Percentiles rank a stretch among this genome's conserved stretches.
Evolutionary conservation across 345 rosid genomes (phyloP).

Genomic region (Clarkia xantiana): DNA sequence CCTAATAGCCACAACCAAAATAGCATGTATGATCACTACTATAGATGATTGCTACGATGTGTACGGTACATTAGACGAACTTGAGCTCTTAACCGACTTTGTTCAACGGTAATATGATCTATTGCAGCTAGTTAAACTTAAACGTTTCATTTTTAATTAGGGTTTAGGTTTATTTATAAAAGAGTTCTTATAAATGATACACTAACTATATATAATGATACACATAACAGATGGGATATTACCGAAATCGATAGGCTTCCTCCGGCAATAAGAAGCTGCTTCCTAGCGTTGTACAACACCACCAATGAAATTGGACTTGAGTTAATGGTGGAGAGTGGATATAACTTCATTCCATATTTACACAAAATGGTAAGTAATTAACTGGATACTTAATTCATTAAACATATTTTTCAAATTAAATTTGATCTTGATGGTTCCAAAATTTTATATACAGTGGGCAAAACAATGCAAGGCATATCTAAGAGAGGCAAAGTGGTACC

Average conservation of each 20-base stretch:
- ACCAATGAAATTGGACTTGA: conserved; percentile 9
- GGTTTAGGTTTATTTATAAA: background rate
- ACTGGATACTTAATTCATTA: too few species aligned
- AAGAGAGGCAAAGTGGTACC: conserved; percentile 12
- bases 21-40: conserved; percentile 1
- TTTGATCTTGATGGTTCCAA: too few species aligned
- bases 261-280: background rate
- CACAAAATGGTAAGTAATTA: conserved; percentile 5
- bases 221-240: conserved; percentile 9
- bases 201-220: background rate
- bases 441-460: conserved; percentile 4
- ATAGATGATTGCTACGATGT: conserved; percentile 12
- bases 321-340: conserved; percentile 3
- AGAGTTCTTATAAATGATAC: too few species aligned
- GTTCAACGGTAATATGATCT: conserved; percentile 4
- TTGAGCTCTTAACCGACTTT: conserved; percentile 6
- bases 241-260: conserved; percentile 10
- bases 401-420: too few species aligned
- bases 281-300: conserved; percentile 5
- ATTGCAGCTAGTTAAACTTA: background rate
- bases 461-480: conserved; percentile 9
- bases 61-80: conserved; percentile 10
- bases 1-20: background rate
- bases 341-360: conserved; percentile 4
- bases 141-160: background rate